Evolutionary conservation across 441 rosid species (phyloP), one percentile per base, ranked within the genome.

Genomic region (Gossypium gossypioides): DNA sequence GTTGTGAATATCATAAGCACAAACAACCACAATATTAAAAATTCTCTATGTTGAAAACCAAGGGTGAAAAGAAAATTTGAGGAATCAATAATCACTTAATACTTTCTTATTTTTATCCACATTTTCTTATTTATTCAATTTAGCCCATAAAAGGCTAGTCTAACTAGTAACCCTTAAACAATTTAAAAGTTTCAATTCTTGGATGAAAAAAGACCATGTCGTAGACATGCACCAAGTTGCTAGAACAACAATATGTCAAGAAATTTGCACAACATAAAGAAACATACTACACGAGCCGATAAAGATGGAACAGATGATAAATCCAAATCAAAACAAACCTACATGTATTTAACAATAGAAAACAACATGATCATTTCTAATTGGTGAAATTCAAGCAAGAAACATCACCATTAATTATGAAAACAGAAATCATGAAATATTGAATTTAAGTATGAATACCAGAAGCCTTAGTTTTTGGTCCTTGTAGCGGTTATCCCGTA

Each of bases 401-500:
- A 37, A 48, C 10, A 21, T n/a, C 29, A 25, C 0, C 22, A 63
- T 64, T 25, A 52, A 4, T 7, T 61, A 52, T 52, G 13, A 58
- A 70, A 65, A 10, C 16, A 61, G 40, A 76, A 63, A 70, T 15
- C 12, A 58, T 56, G 32, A 72, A 37, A 64, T 56, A 50, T 29
- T 61, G 18, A 51, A 18, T 58, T 29, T 9, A 44, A 71, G 74
- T 71, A 37, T 66, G 29, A 42, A 69, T 82, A 90, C 97, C 96
- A 84, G 81, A 77, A 94, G 93, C 84, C 92, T 86, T 75, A 92
- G 74, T 79, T 94, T 94, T 83, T 94, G 99, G 83, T 94, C 97
- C 69, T 81, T 92, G 68, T 94, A 94, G 37, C 99, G 96, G 69
- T 88, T 87, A 77, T 92, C 99, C 77, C 93, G 82, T 58, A 94